These are phyloP conservation scores for Abrus pulchellus DNA, from an alignment of 306 rosid genomes.

Conservation along the genomic window DNA sequence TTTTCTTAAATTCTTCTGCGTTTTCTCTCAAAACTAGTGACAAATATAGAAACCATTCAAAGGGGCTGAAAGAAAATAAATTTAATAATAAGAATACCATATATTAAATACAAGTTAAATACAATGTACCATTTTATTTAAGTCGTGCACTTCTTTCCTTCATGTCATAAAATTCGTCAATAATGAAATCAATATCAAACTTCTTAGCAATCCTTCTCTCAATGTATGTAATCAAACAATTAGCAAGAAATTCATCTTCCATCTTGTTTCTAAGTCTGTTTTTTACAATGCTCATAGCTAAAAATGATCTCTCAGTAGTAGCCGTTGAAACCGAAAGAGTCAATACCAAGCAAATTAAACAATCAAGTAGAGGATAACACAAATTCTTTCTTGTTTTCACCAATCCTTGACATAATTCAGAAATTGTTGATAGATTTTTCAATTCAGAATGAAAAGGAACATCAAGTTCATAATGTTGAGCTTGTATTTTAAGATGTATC, in stretches of 20 bases:
- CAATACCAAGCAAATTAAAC: conserved; percentile 2
- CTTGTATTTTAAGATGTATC: neutral
- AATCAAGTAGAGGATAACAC: neutral
- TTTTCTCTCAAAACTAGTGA: too few species aligned
- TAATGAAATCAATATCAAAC: neutral
- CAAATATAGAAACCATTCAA: too few species aligned
- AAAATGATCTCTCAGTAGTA: neutral
- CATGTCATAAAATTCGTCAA: neutral
- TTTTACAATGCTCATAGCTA: neutral
- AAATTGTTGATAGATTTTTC: neutral
- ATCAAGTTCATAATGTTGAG: neutral
- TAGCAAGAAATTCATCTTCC: neutral
- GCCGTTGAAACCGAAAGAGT: neutral
- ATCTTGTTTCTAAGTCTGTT: neutral
- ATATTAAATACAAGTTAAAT: too few species aligned
- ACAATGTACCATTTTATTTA: neutral
- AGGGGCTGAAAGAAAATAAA: too few species aligned
- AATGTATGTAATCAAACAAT: neutral
- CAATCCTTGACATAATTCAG: conserved; percentile 7
- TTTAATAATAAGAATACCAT: too few species aligned
- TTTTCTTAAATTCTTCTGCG: too few species aligned
- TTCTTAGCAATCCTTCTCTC: neutral
- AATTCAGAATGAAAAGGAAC: neutral
- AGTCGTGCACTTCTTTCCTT: neutral
- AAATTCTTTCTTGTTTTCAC: neutral